These are phyloP conservation scores for Trichoderma semiorbis DNA, from an alignment of 2,329 filamentous ascomycete species.

Conservation along the genomic window DNA sequence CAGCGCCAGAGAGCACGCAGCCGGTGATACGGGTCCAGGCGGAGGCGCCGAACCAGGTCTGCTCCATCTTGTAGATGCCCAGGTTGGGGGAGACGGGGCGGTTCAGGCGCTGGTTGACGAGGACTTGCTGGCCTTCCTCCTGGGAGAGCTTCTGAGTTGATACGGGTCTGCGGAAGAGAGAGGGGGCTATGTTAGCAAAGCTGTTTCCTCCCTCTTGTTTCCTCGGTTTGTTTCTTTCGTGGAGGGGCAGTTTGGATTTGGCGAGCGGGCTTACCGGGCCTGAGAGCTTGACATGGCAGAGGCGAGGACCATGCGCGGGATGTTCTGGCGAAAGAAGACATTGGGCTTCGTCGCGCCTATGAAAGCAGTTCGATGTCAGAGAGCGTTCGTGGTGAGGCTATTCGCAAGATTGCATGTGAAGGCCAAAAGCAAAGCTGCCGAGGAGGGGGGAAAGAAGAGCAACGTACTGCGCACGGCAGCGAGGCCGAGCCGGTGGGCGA, in stretches of 20 bases:
- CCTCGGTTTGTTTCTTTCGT: background rate
- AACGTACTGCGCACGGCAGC: conserved; percentile 58
- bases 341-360: conserved; percentile 42
- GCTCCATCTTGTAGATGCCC: conserved; percentile 77
- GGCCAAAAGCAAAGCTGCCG: background rate
- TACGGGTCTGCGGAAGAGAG: conserved; percentile 40
- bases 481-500: conserved; percentile 55
- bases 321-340: conserved; percentile 45
- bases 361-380: background rate
- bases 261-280: conserved; percentile 40
- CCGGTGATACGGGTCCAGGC: conserved; percentile 84
- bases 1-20: conserved; percentile 61
- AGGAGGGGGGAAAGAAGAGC: conserved; percentile 24
- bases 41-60: conserved; percentile 76
- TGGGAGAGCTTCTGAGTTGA: conserved; percentile 56
- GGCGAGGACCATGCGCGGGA: conserved; percentile 45
- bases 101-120: conserved; percentile 73
- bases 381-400: conserved; percentile 17
- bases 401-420: conserved; percentile 19
- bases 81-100: conserved; percentile 86
- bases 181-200: background rate
- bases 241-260: background rate
- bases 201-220: background rate
- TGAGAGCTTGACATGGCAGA: conserved; percentile 43
- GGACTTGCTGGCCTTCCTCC: conserved; percentile 58